Evolutionary conservation across 2,329 filamentous ascomycete genomes (phyloP), one percentile per base, ranked within the genome.

Genomic region (Colletotrichum camelliae): DNA sequence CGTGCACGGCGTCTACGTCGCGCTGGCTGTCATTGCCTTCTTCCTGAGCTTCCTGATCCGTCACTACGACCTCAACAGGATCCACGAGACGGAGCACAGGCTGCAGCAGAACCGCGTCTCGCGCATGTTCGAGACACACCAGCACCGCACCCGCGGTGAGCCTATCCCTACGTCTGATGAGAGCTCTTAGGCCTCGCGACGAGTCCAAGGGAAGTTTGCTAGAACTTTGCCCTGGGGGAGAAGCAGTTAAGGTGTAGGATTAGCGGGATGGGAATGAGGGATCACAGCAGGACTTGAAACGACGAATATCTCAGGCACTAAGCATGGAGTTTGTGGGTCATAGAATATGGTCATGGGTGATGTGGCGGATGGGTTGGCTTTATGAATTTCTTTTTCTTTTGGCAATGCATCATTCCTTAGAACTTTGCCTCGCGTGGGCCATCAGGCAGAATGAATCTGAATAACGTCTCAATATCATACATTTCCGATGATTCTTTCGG

Each of bases 61-160:
- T 18, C 74, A 76, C 66, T 76, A 76, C 27, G 74, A 76, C 21
- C 57, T 76, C 18, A 76, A 76, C 67, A 75, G 39, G 72, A 35
- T 74, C 7, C 74, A 74, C 16, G 74, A 76, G 71, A 76, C 74
- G 48, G 60, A 65, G 29, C 74, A 76, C 55, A 67, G 37, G n/a
- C 39, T 76, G 52, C 72, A 76, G 13, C 29, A 76, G 33, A 75
- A 75, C 61, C 71, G 72, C 10, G 52, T 76, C 6, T 75, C 74
- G 15, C 52, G 67, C 4, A 15, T 76, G 55, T 62, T 76, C 13
- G 71, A 76, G 18, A 35, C n/a, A 33, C 43, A 52, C 7, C 52
- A 58, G 33, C 39, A 52, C 16, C 33, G 18, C 43, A 55, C 15
- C 16, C 60, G 61, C 5, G 21, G 58, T 15, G 55, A 76, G 70